Base-by-base conservation (phyloP, 208 protist genomes). In the Acanthamoeba royreba region DNA sequence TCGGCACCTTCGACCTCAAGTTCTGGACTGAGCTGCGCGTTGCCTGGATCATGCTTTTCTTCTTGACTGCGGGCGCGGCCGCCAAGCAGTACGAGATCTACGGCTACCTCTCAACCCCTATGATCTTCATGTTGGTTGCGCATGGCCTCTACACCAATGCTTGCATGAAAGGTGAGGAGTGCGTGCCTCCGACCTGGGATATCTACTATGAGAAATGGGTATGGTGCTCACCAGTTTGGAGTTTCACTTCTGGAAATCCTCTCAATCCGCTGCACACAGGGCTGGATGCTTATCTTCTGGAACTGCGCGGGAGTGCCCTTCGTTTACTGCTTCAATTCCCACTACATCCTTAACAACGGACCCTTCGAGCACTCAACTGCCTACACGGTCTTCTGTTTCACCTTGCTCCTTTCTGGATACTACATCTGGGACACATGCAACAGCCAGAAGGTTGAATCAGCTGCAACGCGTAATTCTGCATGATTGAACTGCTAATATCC, bases 171-270 rank as follows among this genome's bases (percentile, higher is more conserved):
- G 98, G 98, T 55, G 98, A 99, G 95, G 97, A 99, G 94, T 99
- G 96, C 95, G 97, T 99, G 87, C 97, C 98, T 87, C 96, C 97
- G 13, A 98, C 98, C n/a, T 99, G 98, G 98, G 98, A 99, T 93
- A 96, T 99, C 46, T 98, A 97, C 96, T 98, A 99, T 95, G 98
- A 99, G 94, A 99, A 99, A 95, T 99, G 98, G 77, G 98, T 98
- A 88, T 98, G 97, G 96, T 98, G 45, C 25, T 88, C 13, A 15
- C 11, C 79, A 11, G n/a, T 25, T 28, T 74, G 31, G 13, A 28
- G 17, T 25, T 61, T 13, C 25, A 35, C n/a, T 17, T 88, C 13
- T 38, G 11, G 53, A 88, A 49, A 28, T 35, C 58, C 11, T 43
- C 11, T 88, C 11, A 53, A 33, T 43, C 79, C 33, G 5, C 47